Evolutionary conservation across 129 eudicot species (phyloP).

Genomic region (Flaveria robusta): DNA sequence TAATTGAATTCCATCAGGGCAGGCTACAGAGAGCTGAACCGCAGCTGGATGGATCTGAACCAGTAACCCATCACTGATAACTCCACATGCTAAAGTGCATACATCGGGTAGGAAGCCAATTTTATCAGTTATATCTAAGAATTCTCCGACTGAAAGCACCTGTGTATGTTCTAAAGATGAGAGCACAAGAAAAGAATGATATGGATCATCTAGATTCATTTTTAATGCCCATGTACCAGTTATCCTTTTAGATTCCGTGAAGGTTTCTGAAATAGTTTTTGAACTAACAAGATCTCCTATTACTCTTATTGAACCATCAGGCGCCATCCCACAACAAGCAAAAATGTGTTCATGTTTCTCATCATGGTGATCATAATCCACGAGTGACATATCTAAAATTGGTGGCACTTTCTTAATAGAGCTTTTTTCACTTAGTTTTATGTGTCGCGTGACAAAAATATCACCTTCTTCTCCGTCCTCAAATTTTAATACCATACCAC

Average conservation of each 20-base stretch:
- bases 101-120: conserved; percentile 73
- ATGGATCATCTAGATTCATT: conserved; percentile 55
- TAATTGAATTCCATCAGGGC: too few relatives aligned
- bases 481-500: conserved; percentile 76
- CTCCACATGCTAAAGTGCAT: conserved; percentile 59
- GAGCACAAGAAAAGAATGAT: conserved; percentile 75
- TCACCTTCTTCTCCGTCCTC: conserved; percentile 43
- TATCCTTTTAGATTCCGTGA: conserved; percentile 75
- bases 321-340: conserved; percentile 93
- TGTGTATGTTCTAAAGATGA: conserved; percentile 91
- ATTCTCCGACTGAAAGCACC: conserved; percentile 87
- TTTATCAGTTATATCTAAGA: conserved; percentile 80
- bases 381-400: conserved; percentile 78
- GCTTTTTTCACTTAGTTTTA: conserved; percentile 46
- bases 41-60: too few relatives aligned
- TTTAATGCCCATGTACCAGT: conserved; percentile 86
- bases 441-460: too few relatives aligned
- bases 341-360: conserved; percentile 90
- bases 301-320: conserved; percentile 82
- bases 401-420: conserved; percentile 82
- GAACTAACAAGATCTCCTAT: conserved; percentile 71
- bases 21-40: too few relatives aligned
- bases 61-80: too few relatives aligned
- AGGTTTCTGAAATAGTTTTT: conserved; percentile 71
- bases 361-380: conserved; percentile 39